Evolutionary conservation across 192 early-diverging fungal species (phyloP), one percentile per base, ranked within the genome.

Genomic region (Anaeromyces robustus): DNA sequence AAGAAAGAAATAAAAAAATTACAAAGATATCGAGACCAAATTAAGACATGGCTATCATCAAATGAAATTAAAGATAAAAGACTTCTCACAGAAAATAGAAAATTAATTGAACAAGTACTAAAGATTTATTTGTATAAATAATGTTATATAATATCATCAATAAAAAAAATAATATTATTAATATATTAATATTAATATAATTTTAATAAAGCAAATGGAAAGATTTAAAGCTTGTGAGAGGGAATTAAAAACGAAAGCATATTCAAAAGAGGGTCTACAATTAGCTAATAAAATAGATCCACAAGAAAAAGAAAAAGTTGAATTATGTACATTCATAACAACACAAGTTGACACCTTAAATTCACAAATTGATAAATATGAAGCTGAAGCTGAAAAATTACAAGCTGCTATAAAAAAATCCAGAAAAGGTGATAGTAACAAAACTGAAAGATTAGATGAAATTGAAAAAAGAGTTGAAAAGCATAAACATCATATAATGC

Each of bases 1-100:
- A 99, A 99, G 84, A 97, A 96, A 86, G 96, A 99, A 87, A 99
- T 99, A 87, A 99, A 99, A 85, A 99, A 99, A 86, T 90, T 98
- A 81, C 97, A 99, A 82, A 88, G 96, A 83, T 88, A 90, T 80
- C 92, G 96, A 79, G 97, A 99, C 88, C 97, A 99, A 85, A 99
- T 99, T 84, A 97, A 98, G 84, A 94, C 94, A 81, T 99, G 97
- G 97, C 89, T 97, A 59, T 89, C 93, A 29, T 94, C 92, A 80
- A 95, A 89, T 81, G 97, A 99, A 30, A 96, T 99, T 85, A 99
- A 99, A 87, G 97, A 98, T 88, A 99, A 99, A 86, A 87, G 90
- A 43, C 87, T 92, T 29, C 88, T 99, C 78, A 82, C 93, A 79
- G 96, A 98, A 29, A 96, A 96, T 81, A 89, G 97, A 82, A 94